Evolutionary conservation across 495 filamentous ascomycete species (phyloP).

Genomic region (Trypethelium eluteriae): DNA sequence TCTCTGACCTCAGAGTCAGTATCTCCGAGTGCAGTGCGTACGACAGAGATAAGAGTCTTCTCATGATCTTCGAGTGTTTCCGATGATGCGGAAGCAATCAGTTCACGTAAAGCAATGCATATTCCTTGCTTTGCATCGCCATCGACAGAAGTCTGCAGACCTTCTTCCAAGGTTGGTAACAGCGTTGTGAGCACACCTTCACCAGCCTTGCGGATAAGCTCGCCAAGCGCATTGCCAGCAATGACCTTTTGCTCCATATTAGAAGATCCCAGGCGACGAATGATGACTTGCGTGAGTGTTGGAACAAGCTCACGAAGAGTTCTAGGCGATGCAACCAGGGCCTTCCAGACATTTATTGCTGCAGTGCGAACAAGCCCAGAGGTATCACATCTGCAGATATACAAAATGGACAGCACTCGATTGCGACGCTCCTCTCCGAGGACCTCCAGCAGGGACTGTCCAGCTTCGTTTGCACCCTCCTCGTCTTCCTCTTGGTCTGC

Average conservation of each 20-base stretch:
- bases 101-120: constrained; percentile 87
- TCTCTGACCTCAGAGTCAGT: constrained; percentile 82
- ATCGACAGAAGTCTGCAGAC: constrained; percentile 78
- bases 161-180: constrained; percentile 86
- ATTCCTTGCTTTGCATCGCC: constrained; percentile 95
- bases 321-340: constrained; percentile 82
- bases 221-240: constrained; percentile 91
- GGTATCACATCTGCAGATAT: constrained; percentile 97
- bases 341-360: constrained; percentile 92
- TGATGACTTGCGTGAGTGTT: constrained; percentile 87
- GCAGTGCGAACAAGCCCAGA: constrained; percentile 84
- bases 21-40: constrained; percentile 88
- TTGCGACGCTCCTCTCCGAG: constrained; percentile 93
- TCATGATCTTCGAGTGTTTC: constrained; percentile 92
- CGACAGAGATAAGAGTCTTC: constrained; percentile 86
- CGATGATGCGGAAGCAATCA: constrained; percentile 82
- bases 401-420: constrained; percentile 88
- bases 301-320: constrained; percentile 93
- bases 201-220: constrained; percentile 92
- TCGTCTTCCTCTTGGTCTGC: constrained; percentile 73
- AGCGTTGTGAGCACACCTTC: constrained; percentile 84
- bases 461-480: constrained; percentile 71
- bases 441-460: constrained; percentile 81
- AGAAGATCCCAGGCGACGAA: constrained; percentile 84
- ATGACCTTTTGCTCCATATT: constrained; percentile 99